These are phyloP conservation scores for Pseudotulostoma volvatum DNA, from an alignment of 495 filamentous ascomycete genomes.

Conservation along the genomic window DNA sequence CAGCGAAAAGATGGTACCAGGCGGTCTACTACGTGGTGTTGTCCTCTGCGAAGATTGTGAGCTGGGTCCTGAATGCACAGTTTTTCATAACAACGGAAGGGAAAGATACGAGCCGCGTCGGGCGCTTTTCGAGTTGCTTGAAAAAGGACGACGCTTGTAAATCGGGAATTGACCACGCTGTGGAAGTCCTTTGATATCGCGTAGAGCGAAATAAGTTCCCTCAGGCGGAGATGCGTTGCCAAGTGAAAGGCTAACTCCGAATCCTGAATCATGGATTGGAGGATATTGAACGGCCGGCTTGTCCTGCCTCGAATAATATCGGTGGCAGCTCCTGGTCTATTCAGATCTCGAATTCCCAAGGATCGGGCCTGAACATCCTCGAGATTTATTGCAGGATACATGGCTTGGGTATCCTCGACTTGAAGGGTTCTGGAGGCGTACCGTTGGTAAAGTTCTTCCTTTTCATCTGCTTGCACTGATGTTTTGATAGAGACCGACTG, in stretches of 20 bases:
- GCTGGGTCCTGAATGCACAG: conserved; percentile 35
- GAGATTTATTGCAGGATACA: too few species aligned
- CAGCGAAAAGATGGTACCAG: conserved; percentile 33
- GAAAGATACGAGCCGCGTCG: conserved; percentile 32
- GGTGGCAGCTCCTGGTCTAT: too few species aligned
- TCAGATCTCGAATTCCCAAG: too few species aligned
- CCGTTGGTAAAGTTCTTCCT: too few species aligned
- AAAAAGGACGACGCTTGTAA: conserved; percentile 23
- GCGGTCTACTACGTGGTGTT: conserved; percentile 9
- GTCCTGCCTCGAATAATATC: background rate
- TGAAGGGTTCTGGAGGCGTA: too few species aligned
- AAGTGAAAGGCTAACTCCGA: conserved; percentile 35
- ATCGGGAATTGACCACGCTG: conserved; percentile 27
- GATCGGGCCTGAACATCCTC: too few species aligned
- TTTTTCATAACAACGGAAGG: conserved; percentile 29
- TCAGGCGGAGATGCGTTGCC: conserved; percentile 29
- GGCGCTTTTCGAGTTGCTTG: conserved; percentile 26
- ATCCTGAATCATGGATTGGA: conserved; percentile 28
- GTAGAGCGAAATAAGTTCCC: conserved; percentile 39
- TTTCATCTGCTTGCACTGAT: too few species aligned
- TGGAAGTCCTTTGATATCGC: conserved; percentile 41
- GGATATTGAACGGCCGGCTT: conserved; percentile 27
- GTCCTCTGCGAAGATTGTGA: conserved; percentile 1
- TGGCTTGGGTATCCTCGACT: too few species aligned
- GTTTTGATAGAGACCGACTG: too few species aligned